Evolutionary conservation across 805 yeast species (phyloP).

Genomic region (Starmerella davenportii): DNA sequence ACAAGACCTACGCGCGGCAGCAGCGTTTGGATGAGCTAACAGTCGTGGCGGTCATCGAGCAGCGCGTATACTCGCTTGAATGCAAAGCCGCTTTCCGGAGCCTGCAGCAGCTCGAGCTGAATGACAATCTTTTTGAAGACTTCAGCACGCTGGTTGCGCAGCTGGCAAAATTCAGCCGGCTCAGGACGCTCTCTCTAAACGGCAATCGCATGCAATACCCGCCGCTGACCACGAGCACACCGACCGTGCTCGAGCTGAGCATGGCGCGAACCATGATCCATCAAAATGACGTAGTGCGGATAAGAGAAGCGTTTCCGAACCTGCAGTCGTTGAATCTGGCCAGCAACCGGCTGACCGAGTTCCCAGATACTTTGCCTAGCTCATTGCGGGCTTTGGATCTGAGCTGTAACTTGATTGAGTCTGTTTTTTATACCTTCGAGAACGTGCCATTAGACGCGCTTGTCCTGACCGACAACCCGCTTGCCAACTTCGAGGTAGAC

Average conservation of each 20-base stretch:
- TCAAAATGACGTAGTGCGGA: background rate
- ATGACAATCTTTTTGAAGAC: conserved; percentile 37
- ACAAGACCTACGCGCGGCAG: background rate
- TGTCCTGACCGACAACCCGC: conserved; percentile 24
- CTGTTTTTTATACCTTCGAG: background rate
- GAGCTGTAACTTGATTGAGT: conserved; percentile 24
- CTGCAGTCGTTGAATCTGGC: conserved; percentile 10
- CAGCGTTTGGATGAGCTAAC: background rate
- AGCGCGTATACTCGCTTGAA: background rate
- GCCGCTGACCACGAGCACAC: background rate
- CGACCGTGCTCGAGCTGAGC: conserved; percentile 19
- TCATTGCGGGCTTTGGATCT: conserved; percentile 21
- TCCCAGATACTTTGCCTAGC: conserved; percentile 19
- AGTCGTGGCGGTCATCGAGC: background rate
- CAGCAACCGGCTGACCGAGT: conserved; percentile 23
- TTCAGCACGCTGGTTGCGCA: conserved; percentile 27
- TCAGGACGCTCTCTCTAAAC: conserved; percentile 33
- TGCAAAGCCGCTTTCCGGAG: background rate
- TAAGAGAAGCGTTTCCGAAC: conserved; percentile 8
- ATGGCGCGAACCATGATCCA: conserved; percentile 22
- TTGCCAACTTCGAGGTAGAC: conserved; percentile 11
- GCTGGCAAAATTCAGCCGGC: conserved; percentile 19
- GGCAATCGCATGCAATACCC: conserved; percentile 21
- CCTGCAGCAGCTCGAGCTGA: conserved; percentile 33
- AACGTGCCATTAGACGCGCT: background rate